Conservation (phyloP, 305 asterid species). For the Solanum hybrid region DNA sequence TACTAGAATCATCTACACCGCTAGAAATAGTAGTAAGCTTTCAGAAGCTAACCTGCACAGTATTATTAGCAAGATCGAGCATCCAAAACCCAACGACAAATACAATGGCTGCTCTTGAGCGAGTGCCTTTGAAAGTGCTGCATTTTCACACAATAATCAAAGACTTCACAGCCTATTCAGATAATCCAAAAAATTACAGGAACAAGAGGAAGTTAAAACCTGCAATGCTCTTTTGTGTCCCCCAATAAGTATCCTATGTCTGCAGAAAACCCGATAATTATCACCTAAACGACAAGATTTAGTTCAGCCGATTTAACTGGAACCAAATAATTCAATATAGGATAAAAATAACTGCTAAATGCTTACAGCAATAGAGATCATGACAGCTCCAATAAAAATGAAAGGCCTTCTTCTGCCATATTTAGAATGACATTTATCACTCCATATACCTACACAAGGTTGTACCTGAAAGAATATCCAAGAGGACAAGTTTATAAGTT, state of each 20-base stretch:
- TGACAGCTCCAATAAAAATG: slow-evolving; percentile 80
- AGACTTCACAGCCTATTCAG: slow-evolving; percentile 7
- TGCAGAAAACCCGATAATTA: slow-evolving; percentile 94
- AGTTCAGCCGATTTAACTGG: slow-evolving; percentile 29
- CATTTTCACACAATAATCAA: slow-evolving; percentile 32
- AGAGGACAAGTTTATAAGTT: background rate
- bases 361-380: slow-evolving; percentile 90
- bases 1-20: background rate
- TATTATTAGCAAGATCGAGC: slow-evolving; percentile 99
- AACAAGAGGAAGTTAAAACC: slow-evolving; percentile 38
- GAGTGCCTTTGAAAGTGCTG: slow-evolving; percentile 98
- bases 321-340: slow-evolving; percentile 4
- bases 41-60: slow-evolving; percentile 75
- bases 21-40: background rate
- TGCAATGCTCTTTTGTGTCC: slow-evolving; percentile 96
- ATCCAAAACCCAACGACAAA: slow-evolving; percentile 95
- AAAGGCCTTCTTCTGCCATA: slow-evolving; percentile 96
- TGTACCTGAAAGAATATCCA: slow-evolving; percentile 59
- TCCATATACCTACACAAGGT: slow-evolving; percentile 99
- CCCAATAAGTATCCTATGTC: slow-evolving; percentile 97
- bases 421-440: slow-evolving; percentile 95
- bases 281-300: slow-evolving; percentile 54
- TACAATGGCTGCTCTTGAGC: slow-evolving; percentile 87
- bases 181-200: slow-evolving; percentile 9
- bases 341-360: slow-evolving; percentile 14